Base-by-base conservation (phyloP, 2,329 filamentous ascomycete genomes). In the Calonectria fujianensis region DNA sequence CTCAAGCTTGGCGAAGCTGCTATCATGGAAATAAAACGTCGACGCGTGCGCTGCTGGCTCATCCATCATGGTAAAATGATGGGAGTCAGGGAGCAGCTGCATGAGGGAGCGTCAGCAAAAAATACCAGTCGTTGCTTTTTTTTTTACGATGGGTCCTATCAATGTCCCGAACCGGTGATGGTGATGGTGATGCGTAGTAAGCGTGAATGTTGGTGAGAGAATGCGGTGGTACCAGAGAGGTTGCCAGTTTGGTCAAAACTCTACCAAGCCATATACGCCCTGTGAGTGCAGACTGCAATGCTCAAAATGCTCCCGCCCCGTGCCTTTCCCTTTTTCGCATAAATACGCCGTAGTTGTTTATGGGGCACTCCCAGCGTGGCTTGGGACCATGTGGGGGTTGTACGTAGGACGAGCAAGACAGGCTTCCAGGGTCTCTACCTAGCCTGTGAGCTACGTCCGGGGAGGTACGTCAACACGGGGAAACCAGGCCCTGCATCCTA, bases 21-120 rank as follows among this genome's bases (percentile, higher is more conserved):
- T 80, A 70, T 77, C 74, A 76, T 80, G 76, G 75, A 75, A 78
- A 77, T 76, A 78, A 80, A 65, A 24, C 24, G 57, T 80, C 79
- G 75, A 75, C 69, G 75, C 76, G 65, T 70, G 74, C 66, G 75
- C 76, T 79, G 77, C 73, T 68, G 72, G 74, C 74, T 79, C 75
- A 52, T 73, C 67, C 74, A 54, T 75, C 69, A 73, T 61, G 57
- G 27, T 37, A 48, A 24, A 10, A 54, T 69, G 70, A 72, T 69
- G 45, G 66, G 51, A 73, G 51, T 67, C 71, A 71, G 69, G 68
- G 70, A 79, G 78, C 74, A 80, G 78, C 57, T 50, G 77, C 76
- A 72, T 74, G 73, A 74, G 70, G 70, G 63, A 77, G 78, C 79
- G 70, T 80, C 78, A 78, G 78, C 73, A 73, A 80, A 79, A 81